These are phyloP conservation scores for Fusarium sp. DNA, from an alignment of 2,329 filamentous ascomycete genomes.

Conservation along the genomic window DNA sequence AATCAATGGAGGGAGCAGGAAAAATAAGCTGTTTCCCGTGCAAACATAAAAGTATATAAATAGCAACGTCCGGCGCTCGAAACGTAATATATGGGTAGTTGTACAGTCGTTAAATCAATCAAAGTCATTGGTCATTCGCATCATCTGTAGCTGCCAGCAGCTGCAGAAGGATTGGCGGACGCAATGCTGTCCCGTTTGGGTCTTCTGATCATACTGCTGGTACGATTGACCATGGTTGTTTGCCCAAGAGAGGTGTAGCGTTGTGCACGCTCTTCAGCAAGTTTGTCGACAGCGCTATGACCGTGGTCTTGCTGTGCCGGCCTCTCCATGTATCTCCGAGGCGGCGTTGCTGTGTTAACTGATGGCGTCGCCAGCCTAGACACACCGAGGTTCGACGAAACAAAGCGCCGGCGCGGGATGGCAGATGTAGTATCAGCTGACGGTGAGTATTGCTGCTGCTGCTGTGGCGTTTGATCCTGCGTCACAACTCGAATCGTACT, in stretches of 20 bases:
- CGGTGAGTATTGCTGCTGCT: slow-evolving; percentile 34
- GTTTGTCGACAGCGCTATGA: slow-evolving; percentile 39
- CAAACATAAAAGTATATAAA: slow-evolving; percentile 43
- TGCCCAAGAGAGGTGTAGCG: slow-evolving; percentile 58
- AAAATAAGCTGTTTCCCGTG: slow-evolving; percentile 23
- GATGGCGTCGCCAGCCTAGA: slow-evolving; percentile 56
- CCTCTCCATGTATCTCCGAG: slow-evolving; percentile 55
- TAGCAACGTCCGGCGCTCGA: slow-evolving; percentile 45
- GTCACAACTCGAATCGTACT: slow-evolving; percentile 48
- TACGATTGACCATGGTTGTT: slow-evolving; percentile 53
- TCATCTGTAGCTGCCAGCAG: slow-evolving; percentile 58
- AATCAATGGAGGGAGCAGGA: slow-evolving; percentile 16
- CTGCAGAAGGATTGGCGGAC: slow-evolving; percentile 50
- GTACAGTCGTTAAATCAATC: slow-evolving; percentile 42
- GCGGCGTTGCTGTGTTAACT: slow-evolving; percentile 50
- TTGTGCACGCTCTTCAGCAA: slow-evolving; percentile 40
- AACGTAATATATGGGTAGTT: slow-evolving; percentile 37
- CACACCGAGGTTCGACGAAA: slow-evolving; percentile 56
- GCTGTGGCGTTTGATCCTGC: slow-evolving; percentile 38
- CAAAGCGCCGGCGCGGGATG: slow-evolving; percentile 63
- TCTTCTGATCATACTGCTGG: slow-evolving; percentile 56
- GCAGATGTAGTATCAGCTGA: slow-evolving; percentile 33
- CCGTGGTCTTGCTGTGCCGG: slow-evolving; percentile 48
- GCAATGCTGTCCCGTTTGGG: slow-evolving; percentile 53
- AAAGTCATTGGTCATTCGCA: slow-evolving; percentile 42